Conservation (phyloP, 257 asterid species). For the Jacaranda copaia region DNA sequence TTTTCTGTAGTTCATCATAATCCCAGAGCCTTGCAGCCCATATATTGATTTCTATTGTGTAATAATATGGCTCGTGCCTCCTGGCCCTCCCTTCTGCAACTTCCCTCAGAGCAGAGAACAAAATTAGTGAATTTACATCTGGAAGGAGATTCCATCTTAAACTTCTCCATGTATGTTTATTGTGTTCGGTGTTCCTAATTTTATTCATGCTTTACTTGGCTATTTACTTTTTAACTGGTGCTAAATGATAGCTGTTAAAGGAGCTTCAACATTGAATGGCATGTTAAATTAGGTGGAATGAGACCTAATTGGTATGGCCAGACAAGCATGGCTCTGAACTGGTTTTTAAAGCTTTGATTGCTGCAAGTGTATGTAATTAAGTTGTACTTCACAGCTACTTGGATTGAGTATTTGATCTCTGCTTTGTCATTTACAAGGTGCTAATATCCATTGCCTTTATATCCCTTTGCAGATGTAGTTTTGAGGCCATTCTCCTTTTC, state of each 20-base stretch:
- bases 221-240: too few relatives aligned
- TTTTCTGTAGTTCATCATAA: too few relatives aligned
- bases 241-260: neutral
- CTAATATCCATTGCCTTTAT: constrained; percentile 34
- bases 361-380: constrained; percentile 23
- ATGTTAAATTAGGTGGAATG: neutral
- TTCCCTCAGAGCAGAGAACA: too few relatives aligned
- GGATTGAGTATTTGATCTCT: constrained; percentile 8
- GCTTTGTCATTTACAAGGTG: constrained; percentile 1
- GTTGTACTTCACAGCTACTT: neutral
- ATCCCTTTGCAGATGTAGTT: constrained; percentile 56
- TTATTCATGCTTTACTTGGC: neutral
- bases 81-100: too few relatives aligned
- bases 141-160: too few relatives aligned
- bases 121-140: too few relatives aligned
- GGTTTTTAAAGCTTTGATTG: neutral
- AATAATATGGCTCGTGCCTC: too few relatives aligned
- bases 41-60: too few relatives aligned
- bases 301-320: constrained; percentile 14
- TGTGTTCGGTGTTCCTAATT: too few relatives aligned
- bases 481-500: constrained; percentile 80
- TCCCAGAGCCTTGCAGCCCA: too few relatives aligned
- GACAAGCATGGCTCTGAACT: constrained; percentile 10
- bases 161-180: too few relatives aligned
- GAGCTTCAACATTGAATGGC: neutral